Evolutionary conservation across 495 filamentous ascomycete species (phyloP), one percentile per base, ranked within the genome.

Genomic region (Hypoxylon lenormandii): DNA sequence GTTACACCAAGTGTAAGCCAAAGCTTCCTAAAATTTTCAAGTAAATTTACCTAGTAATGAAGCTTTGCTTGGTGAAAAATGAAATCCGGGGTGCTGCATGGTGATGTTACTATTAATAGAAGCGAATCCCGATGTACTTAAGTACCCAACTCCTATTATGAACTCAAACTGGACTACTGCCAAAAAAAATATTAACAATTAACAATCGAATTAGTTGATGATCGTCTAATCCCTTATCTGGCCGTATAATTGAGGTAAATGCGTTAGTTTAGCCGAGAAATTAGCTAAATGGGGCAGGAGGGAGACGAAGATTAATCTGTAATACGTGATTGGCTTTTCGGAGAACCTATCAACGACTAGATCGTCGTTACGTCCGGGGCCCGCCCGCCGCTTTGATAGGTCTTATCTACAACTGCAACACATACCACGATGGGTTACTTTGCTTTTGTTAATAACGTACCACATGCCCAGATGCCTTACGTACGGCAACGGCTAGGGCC

Each of bases 221-320:
- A 16, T 5, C 5, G 13, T n/a, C 2, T 16, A 16, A 3, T 15
- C 6, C 1, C 5, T 15, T 15, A 15, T 42, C 4, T 16, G 38
- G 15, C 13, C 15, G 38, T 5, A 42, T 16, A 15, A 42, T 16
- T 16, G 12, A 42, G 38, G 15, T 15, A 42, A 16, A 15, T 33
- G 30, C 10, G 3, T 16, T n/a, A 19, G 42, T 19, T 45, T 21
- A 45, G 42, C 42, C 42, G 42, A 45, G 4, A 4, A 28, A 13
- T 16, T 54, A 43, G 40, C 60, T 51, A n/a, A 63, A 63, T 26
- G 28, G 48, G 60, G 60, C 60, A 63, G 60, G 60, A 63, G 60
- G 49, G 28, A 54, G 19, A 40, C 19, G 21, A 8, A 52, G 59
- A 62, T 54, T 54, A 52, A 54, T 7, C 2, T 33, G 28, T 13